Evolutionary conservation across 441 rosid genomes (phyloP).

Genomic region (Kokia cookei): DNA sequence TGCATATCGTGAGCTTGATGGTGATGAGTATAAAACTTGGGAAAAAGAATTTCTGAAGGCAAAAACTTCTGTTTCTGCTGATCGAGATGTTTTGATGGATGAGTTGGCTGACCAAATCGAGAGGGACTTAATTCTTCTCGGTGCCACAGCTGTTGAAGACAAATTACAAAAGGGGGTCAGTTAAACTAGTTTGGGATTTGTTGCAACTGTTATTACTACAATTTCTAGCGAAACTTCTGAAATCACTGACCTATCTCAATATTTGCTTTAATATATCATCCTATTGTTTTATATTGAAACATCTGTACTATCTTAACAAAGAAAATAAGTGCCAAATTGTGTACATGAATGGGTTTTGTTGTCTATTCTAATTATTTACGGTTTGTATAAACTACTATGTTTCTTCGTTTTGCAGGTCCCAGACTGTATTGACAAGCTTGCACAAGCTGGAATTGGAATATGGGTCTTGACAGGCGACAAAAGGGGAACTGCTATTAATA

Average conservation of each 20-base stretch:
- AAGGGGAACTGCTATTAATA: constrained; percentile 92
- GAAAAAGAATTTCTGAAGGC: constrained; percentile 57
- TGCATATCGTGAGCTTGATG: constrained; percentile 65
- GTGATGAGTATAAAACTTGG: constrained; percentile 49
- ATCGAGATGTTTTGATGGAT: constrained; percentile 53
- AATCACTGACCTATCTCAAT: background rate
- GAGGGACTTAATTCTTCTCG: constrained; percentile 68
- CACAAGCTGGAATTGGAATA: constrained; percentile 72
- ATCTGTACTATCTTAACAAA: background rate
- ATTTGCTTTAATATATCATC: background rate
- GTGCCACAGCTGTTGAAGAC: constrained; percentile 98
- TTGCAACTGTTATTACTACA: background rate
- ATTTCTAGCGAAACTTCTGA: background rate
- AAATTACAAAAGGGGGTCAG: constrained; percentile 86
- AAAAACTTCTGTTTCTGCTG: constrained; percentile 51
- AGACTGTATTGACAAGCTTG: constrained; percentile 74
- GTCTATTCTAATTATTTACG: background rate
- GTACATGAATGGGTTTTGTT: background rate
- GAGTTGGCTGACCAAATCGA: constrained; percentile 66
- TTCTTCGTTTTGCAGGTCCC: constrained; percentile 53
- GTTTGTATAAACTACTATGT: background rate
- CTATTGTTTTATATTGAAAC: background rate
- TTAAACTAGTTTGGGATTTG: background rate
- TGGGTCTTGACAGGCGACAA: constrained; percentile 98
- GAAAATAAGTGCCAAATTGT: background rate